These are phyloP conservation scores for Puccinia coronata DNA, from an alignment of 1,284 basidiomycete species.

Conservation along the genomic window DNA sequence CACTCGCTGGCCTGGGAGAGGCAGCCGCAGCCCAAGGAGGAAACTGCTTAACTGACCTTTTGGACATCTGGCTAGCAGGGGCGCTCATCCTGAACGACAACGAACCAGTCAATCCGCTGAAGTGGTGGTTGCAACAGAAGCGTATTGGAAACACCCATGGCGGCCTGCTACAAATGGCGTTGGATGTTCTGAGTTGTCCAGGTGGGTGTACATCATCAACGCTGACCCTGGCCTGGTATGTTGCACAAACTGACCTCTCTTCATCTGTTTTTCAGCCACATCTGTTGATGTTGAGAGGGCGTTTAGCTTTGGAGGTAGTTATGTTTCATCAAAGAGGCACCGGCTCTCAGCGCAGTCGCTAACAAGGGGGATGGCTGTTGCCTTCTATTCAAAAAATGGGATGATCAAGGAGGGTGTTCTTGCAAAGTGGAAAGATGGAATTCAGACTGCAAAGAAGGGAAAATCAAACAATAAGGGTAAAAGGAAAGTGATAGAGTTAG, in stretches of 20 bases:
- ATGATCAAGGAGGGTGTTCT: background rate
- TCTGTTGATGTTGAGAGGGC: slow-evolving; percentile 20
- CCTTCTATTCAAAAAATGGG: slow-evolving; percentile 8
- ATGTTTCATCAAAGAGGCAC: too few relatives aligned
- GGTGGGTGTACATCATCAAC: too few relatives aligned
- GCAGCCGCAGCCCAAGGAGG: background rate
- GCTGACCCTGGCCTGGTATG: too few relatives aligned
- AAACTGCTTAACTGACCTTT: background rate
- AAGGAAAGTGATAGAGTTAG: too few relatives aligned
- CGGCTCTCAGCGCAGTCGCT: background rate
- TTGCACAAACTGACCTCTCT: too few relatives aligned
- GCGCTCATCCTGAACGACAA: background rate
- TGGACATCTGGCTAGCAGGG: background rate
- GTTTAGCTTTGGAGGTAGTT: too few relatives aligned
- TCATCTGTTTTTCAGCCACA: too few relatives aligned
- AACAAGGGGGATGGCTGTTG: background rate
- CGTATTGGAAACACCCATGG: background rate
- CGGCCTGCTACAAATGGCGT: background rate
- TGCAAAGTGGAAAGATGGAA: too few relatives aligned
- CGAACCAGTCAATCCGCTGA: background rate
- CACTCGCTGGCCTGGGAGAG: background rate
- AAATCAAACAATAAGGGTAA: too few relatives aligned
- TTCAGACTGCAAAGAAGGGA: too few relatives aligned
- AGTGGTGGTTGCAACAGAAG: slow-evolving; percentile 19
- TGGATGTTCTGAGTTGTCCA: background rate